Evolutionary conservation across 176 grass and related monocot genomes (phyloP).

Genomic region (Themeda triandra): DNA sequence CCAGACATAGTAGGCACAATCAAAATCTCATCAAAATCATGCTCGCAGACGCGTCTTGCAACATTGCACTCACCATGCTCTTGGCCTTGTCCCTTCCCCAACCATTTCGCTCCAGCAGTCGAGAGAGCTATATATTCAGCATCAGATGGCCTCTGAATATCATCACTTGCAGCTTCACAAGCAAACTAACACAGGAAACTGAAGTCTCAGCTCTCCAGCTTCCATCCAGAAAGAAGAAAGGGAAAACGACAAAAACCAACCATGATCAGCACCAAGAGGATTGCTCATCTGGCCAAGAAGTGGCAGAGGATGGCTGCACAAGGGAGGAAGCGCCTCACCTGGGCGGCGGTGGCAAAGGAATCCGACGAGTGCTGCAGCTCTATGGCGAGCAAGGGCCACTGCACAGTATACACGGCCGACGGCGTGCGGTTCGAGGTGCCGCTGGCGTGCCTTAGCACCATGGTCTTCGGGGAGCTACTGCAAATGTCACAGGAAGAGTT

Average conservation of each 20-base stretch:
- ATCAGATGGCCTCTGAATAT: neutral
- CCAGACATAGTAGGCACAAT: neutral
- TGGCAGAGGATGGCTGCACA: conserved; percentile 10
- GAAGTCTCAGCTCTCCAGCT: no score
- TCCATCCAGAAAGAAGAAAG: no score
- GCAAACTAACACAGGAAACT: no score
- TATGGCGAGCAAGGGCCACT: conserved; percentile 29
- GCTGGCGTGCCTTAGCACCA: conserved; percentile 9
- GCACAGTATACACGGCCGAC: conserved; percentile 32
- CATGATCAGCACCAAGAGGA: no score
- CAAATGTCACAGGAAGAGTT: conserved; percentile 50
- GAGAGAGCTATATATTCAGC: neutral
- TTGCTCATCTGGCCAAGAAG: no score
- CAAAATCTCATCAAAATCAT: conserved; percentile 7
- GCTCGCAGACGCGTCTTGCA: no score
- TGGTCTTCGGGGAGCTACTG: conserved; percentile 31
- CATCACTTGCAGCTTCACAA: conserved; percentile 5
- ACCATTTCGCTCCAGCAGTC: neutral
- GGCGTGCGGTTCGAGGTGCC: conserved; percentile 38
- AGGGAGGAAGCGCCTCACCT: neutral
- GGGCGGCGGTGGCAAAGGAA: neutral
- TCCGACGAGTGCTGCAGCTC: neutral
- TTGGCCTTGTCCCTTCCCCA: conserved; percentile 19
- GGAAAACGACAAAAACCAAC: no score
- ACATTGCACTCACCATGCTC: neutral